These are phyloP conservation scores for Tetrahymena elliotti DNA, from an alignment of 73 alveolate genomes.

Conservation along the genomic window DNA sequence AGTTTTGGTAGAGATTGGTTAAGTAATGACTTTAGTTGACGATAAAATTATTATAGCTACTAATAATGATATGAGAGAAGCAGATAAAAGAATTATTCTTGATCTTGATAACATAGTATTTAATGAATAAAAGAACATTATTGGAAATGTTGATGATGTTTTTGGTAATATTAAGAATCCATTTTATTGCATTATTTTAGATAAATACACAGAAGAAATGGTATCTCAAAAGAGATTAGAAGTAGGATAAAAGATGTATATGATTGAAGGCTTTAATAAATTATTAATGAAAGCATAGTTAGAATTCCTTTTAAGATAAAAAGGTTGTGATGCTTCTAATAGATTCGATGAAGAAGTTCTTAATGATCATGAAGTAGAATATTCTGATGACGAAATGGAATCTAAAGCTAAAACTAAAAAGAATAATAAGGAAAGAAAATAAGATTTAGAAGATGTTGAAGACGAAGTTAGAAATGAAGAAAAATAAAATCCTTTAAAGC, in stretches of 20 bases:
- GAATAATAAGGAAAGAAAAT: slow-evolving; percentile 20
- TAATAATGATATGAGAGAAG: background rate
- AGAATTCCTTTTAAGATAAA: slow-evolving; percentile 1
- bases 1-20: background rate
- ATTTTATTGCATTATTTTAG: slow-evolving; percentile 13
- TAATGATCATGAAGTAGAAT: slow-evolving; percentile 20
- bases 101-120: slow-evolving; percentile 11
- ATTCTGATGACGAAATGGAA: slow-evolving; percentile 41
- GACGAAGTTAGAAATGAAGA: background rate
- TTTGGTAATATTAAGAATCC: slow-evolving; percentile 36
- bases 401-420: background rate
- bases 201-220: slow-evolving; percentile 8
- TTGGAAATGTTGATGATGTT: slow-evolving; percentile 40
- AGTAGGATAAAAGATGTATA: slow-evolving; percentile 13
- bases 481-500: background rate
- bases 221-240: background rate
- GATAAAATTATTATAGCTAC: background rate
- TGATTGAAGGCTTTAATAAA: background rate
- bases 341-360: slow-evolving; percentile 41
- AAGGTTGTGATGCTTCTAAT: slow-evolving; percentile 46
- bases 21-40: background rate
- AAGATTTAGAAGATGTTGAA: background rate
- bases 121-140: background rate
- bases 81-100: slow-evolving; percentile 2
- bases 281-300: slow-evolving; percentile 1